A percentile compares a stretch with the other conserved stretches of the same genome.
Conservation (phyloP, 352 stramenopile species). For the Phytopythium sindhum region DNA sequence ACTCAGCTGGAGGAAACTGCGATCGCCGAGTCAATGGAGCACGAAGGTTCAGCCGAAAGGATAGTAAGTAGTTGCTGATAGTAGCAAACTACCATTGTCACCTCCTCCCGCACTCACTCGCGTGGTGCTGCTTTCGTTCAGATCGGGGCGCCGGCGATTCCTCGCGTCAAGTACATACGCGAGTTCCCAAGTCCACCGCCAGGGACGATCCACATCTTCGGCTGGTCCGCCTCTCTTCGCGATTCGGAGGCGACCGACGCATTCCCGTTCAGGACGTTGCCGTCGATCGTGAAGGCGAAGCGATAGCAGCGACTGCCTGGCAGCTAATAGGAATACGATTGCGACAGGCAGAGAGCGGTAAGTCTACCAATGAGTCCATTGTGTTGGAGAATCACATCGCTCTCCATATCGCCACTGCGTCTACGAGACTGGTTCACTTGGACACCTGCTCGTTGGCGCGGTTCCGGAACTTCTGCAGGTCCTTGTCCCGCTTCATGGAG, state of each 20-base stretch:
- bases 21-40: background rate
- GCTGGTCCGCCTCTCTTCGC: background rate
- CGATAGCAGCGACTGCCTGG: constrained; percentile 18
- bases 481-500: constrained; percentile 84
- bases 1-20: background rate
- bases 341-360: background rate
- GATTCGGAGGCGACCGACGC: constrained; percentile 13
- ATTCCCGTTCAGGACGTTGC: constrained; percentile 22
- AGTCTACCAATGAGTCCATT: background rate
- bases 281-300: constrained; percentile 32
- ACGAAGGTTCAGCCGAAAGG: background rate
- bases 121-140: background rate
- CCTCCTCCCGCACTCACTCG: background rate
- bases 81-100: background rate
- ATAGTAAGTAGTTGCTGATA: background rate
- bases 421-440: constrained; percentile 1
- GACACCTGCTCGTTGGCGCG: background rate
- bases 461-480: constrained; percentile 52
- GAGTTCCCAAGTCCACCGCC: constrained; percentile 42
- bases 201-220: constrained; percentile 33
- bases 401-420: background rate
- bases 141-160: constrained; percentile 9
- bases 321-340: background rate
- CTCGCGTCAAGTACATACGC: constrained; percentile 35
- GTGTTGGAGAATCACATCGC: background rate